Evolutionary conservation across 257 asterid genomes (phyloP), one percentile per base, ranked within the genome.

Genomic region (Prunella vulgaris): DNA sequence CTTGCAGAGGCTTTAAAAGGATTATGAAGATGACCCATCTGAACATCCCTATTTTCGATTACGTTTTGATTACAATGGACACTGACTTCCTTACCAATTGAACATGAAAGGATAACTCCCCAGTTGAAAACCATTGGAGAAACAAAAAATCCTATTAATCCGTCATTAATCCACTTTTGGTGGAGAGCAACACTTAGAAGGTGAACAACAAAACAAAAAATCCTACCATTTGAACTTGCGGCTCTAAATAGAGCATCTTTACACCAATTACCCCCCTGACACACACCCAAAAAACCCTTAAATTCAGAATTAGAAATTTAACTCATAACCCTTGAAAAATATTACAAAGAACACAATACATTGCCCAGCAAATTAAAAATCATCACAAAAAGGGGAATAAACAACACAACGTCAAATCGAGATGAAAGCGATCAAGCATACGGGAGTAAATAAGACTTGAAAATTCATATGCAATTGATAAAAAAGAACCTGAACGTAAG

Each of bases 401-500:
- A 60, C n/a, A 61, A 61, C 28, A 54, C n/a, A 64, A 0, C 32
- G 30, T 58, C 22, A 13, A 67, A 46, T 56, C 24, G 60, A 75
- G 27, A 32, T 3, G 46, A 37, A 44, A 33, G 25, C 3, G 25
- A 27, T 54, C 46, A n/a, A 58, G 51, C 2, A 20, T 10, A 22
- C 17, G 7, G 30, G 20, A 52, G 21, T 54, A 25, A 1, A 35
- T 14, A 13, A 21, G 60, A 25, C 18, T 5, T 57, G 58, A 20
- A 60, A 18, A 33, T 44, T 12, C 9, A 46, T 3, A 28, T 7
- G 40, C 6, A 60, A 15, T 2, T 10, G 54, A 2, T 2, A 54
- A 21, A 35, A 40, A 61, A 5, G 64, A 72, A 90, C 97, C 97
- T 87, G 93, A 62, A 42, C 13, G 73, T 76, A 84, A 68, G 74